A percentile compares a stretch with the other conserved stretches of the same genome.
phyloP scores from a whole-genome alignment of 2,329 filamentous ascomycete genomes.

The Huntiella bhutanensis region DNA sequence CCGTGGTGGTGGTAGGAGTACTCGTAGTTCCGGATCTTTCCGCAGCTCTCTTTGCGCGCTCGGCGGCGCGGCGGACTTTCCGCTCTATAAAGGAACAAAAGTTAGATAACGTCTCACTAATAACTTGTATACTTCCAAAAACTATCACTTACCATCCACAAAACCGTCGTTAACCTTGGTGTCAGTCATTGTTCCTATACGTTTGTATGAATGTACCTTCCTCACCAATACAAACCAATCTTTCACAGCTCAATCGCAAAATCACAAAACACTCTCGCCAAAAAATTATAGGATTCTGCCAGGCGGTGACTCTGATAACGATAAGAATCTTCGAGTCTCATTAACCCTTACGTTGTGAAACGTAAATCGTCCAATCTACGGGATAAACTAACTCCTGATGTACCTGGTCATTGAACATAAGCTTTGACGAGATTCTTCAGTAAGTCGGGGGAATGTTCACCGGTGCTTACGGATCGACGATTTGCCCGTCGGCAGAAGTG shows the following conservation, averaged over 20 bases:
- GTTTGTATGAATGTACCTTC: not conserved
- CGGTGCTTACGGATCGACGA: slow-evolving; percentile 1
- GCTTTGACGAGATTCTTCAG: no score
- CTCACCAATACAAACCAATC: not conserved
- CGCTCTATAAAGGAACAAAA: slow-evolving; percentile 4
- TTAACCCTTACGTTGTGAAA: not conserved
- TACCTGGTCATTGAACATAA: no score
- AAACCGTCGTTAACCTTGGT: slow-evolving; percentile 2
- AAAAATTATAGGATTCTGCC: slow-evolving; percentile 12
- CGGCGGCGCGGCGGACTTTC: slow-evolving; percentile 11
- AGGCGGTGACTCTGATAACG: slow-evolving; percentile 7
- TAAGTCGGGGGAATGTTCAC: not conserved
- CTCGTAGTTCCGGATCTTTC: slow-evolving; percentile 1
- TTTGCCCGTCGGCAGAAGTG: no score
- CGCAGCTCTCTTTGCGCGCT: slow-evolving; percentile 8
- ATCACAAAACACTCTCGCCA: not conserved
- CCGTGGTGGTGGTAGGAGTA: not conserved
- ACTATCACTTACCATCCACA: slow-evolving; percentile 7
- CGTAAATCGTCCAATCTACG: not conserved
- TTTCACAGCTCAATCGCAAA: not conserved
- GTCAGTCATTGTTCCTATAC: not conserved
- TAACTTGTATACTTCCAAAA: not conserved
- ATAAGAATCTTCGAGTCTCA: not conserved
- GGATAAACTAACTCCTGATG: not conserved
- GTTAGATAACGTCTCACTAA: not conserved